phyloP scores from a whole-genome alignment of 2,329 filamentous ascomycete genomes.

The Aquanectria penicillioides region DNA sequence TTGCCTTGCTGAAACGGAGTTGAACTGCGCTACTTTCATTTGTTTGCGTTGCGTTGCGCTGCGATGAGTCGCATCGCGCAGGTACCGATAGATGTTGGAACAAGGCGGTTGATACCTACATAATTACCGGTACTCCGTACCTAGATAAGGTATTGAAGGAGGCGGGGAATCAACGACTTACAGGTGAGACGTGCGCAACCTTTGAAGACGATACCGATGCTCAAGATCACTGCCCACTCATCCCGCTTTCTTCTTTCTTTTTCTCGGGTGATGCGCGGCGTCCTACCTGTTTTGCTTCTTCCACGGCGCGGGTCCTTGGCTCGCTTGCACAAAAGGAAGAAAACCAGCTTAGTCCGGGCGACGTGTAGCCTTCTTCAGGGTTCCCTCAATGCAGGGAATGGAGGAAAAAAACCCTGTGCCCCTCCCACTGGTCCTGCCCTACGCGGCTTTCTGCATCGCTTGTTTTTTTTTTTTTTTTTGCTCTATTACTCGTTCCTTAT shows the following conservation, averaged over 20 bases:
- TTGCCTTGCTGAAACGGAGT: too few species aligned
- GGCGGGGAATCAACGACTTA: too few species aligned
- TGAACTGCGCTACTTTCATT: neutral
- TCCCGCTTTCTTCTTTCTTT: constrained; percentile 14
- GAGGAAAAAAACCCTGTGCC: neutral
- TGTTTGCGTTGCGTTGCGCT: neutral
- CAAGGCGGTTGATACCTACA: neutral
- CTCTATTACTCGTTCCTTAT: too few species aligned
- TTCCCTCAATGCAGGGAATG: neutral
- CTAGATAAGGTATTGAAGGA: too few species aligned
- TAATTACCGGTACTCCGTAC: too few species aligned
- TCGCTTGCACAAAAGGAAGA: neutral
- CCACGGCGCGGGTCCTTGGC: neutral
- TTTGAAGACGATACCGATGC: constrained; percentile 7
- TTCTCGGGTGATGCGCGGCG: neutral
- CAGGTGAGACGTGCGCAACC: too few species aligned
- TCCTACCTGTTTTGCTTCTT: neutral
- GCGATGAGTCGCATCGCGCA: neutral
- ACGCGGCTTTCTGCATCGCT: constrained; percentile 4
- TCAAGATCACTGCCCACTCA: constrained; percentile 19
- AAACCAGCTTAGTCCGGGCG: neutral
- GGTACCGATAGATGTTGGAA: neutral
- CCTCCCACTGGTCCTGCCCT: constrained; percentile 3
- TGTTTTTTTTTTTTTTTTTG: too few species aligned
- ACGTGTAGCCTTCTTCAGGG: neutral